These are phyloP conservation scores for Cercospora beticola DNA, from an alignment of 2,329 filamentous ascomycete genomes.

Conservation along the genomic window DNA sequence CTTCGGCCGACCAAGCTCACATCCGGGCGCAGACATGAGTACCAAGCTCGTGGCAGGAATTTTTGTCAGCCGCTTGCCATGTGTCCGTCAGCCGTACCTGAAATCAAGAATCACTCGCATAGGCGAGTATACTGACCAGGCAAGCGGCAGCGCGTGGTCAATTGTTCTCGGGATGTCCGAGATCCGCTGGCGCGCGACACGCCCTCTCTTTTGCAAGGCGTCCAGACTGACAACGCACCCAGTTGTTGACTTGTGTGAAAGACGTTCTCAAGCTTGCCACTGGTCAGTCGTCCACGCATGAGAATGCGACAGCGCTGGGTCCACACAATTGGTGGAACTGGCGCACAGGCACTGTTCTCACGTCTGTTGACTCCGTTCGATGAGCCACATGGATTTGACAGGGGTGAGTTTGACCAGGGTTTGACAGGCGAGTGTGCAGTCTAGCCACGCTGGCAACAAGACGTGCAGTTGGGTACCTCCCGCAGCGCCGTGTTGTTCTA, in stretches of 20 bases:
- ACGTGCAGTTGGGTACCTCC: neutral
- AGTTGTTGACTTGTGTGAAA: neutral
- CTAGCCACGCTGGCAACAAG: neutral
- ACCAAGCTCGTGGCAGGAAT: neutral
- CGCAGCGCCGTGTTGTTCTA: neutral
- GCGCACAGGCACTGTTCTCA: neutral
- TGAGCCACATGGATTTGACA: neutral
- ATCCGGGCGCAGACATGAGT: neutral
- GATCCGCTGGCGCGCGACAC: neutral
- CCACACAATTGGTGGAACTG: neutral
- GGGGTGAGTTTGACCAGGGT: neutral
- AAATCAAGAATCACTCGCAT: neutral
- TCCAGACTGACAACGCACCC: neutral
- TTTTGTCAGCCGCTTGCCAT: neutral
- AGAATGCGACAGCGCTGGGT: neutral
- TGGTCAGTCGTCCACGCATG: neutral
- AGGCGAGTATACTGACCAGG: neutral
- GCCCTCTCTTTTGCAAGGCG: neutral
- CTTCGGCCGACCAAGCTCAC: neutral
- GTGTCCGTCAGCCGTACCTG: slow-evolving; percentile 3
- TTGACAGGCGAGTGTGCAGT: neutral
- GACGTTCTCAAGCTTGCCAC: neutral
- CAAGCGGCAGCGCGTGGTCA: neutral
- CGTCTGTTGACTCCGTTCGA: no score
- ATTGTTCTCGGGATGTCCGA: neutral